Evolutionary conservation across 805 yeast genomes (phyloP), one percentile per base, ranked within the genome.

Genomic region (Priceomyces castillae): DNA sequence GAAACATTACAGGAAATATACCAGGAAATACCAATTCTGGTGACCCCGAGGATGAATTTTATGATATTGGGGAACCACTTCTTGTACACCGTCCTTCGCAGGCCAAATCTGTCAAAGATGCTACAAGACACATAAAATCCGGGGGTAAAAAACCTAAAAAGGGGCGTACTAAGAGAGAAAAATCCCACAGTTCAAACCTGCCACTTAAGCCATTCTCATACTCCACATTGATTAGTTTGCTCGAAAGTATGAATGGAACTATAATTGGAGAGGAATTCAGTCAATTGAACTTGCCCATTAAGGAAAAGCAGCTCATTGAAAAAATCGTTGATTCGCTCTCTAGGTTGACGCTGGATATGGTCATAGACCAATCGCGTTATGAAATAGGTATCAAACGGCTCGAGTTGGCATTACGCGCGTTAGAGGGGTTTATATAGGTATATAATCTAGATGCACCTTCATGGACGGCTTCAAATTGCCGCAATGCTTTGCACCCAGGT

Each of bases 281-380:
- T 34, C 79, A 80, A 41, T 65, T 90, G 46, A 86, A 84, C 30
- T 72, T 90, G 50, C 90, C 92, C 7, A 65, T 75, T 0, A 84
- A 83, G 46, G 96, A 90, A 56, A 84, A 86, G 51, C 83, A 80
- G 53, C 71, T 90, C 33, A 71, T 92, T 34, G 97, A 92, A 57
- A 82, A 88, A 62, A 80, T 92, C 39, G 86, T 92, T 2, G 96
- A 90, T 56, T 82, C 95, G 1, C 70, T 92, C 37, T 83, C 94
- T 31, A 75, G 94, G 53, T 74, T 94, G 46, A 89, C 96, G 2
- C 88, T 90, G 41, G 97, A 90, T 57, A 89, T 94, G 87, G 85
- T 90, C 42, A 60, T 87, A 43, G 96, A 92, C 61, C 88, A 88
- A 22, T 80, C 78, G 22, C 79, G 94, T 55, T 83, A 85, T 45